phyloP scores from a whole-genome alignment of 2,329 filamentous ascomycete species.

The Stagonosporopsis vannaccii region DNA sequence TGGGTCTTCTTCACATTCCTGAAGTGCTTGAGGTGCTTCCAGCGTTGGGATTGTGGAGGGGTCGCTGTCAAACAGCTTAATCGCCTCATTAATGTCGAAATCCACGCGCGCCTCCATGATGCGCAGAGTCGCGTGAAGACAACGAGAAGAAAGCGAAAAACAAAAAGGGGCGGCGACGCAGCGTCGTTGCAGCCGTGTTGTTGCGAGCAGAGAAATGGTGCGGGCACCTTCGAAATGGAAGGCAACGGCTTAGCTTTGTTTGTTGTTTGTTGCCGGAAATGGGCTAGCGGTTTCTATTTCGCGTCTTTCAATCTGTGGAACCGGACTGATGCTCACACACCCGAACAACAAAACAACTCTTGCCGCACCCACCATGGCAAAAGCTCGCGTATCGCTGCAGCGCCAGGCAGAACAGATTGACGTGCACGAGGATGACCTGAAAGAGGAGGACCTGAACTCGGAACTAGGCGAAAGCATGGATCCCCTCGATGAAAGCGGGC shows the following conservation, averaged over 20 bases:
- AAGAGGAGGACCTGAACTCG: conserved; percentile 50
- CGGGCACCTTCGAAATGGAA: conserved; percentile 8
- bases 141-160: conserved; percentile 20
- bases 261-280: conserved; percentile 23
- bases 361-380: conserved; percentile 36
- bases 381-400: conserved; percentile 38
- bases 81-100: conserved; percentile 95
- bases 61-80: conserved; percentile 97
- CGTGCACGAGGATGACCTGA: conserved; percentile 37
- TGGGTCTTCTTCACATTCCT: conserved; percentile 92
- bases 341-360: conserved; percentile 16
- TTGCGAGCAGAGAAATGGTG: conserved; percentile 19
- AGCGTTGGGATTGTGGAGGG: conserved; percentile 82
- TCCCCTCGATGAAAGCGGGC: conserved; percentile 59
- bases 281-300: conserved; percentile 16
- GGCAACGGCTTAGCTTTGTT: conserved; percentile 28
- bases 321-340: conserved; percentile 13
- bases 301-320: conserved; percentile 11
- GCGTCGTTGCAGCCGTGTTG: conserved; percentile 25
- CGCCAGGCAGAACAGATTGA: conserved; percentile 38
- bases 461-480: conserved; percentile 58
- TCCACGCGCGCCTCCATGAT: conserved; percentile 72
- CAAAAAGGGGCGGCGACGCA: conserved; percentile 25
- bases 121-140: conserved; percentile 42
- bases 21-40: conserved; percentile 81